phyloP scores from a whole-genome alignment of 139 green algal genomes.

The Chlorella sp. region DNA sequence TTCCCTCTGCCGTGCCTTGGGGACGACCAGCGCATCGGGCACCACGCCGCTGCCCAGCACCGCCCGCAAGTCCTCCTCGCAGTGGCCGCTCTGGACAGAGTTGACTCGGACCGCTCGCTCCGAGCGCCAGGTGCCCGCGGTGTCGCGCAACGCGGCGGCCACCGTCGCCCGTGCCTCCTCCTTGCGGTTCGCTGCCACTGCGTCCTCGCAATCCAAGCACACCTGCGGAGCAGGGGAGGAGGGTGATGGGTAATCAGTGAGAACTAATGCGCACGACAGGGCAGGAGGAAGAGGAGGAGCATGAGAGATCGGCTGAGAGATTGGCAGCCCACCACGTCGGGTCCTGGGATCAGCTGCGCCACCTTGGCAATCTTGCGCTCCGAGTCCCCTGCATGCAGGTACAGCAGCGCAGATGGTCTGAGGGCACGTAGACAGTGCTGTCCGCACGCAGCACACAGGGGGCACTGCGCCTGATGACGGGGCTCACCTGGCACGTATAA shows the following conservation, averaged over 20 bases:
- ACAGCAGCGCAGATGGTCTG: neutral
- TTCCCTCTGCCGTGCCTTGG: too few relatives aligned
- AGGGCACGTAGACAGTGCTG: neutral
- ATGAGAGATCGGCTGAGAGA: too few relatives aligned
- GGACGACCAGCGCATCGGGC: slow-evolving; percentile 40
- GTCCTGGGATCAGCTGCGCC: slow-evolving; percentile 1
- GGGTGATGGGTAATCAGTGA: too few relatives aligned
- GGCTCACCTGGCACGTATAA: slow-evolving; percentile 40
- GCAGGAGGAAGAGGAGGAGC: too few relatives aligned
- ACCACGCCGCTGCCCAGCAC: slow-evolving; percentile 30
- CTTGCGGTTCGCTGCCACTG: slow-evolving; percentile 37
- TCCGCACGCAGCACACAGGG: neutral
- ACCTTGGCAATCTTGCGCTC: slow-evolving; percentile 40
- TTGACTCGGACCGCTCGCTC: slow-evolving; percentile 47
- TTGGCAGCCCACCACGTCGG: slow-evolving; percentile 37
- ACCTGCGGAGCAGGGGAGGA: too few relatives aligned
- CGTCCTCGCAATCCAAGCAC: slow-evolving; percentile 46
- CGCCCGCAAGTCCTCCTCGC: slow-evolving; percentile 29
- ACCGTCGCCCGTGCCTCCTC: slow-evolving; percentile 17
- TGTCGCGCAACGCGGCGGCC: neutral
- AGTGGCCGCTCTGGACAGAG: slow-evolving; percentile 26
- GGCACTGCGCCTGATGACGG: too few relatives aligned
- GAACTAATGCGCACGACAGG: too few relatives aligned
- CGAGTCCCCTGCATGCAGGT: slow-evolving; percentile 8
- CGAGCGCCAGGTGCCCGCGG: neutral